Evolutionary conservation across 2,329 filamentous ascomycete species (phyloP).

Genomic region (Diplodia seriata): DNA sequence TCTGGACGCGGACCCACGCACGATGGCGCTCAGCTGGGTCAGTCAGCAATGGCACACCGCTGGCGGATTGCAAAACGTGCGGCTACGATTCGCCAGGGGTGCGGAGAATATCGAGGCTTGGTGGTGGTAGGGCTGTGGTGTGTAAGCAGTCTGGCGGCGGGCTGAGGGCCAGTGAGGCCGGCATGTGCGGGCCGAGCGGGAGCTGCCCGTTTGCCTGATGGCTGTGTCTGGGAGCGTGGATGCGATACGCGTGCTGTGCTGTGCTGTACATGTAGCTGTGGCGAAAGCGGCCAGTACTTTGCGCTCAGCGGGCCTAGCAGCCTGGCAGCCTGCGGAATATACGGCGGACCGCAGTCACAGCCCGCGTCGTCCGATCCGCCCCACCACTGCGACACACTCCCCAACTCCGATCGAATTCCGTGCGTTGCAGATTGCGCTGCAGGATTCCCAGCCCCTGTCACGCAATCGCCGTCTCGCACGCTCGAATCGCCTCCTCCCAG

Average conservation of each 20-base stretch:
- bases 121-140: slow-evolving; percentile 10
- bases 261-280: not conserved
- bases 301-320: not conserved
- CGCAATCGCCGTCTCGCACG: not conserved
- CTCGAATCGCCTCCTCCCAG: not conserved
- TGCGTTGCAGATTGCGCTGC: too few relatives aligned
- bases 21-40: slow-evolving; percentile 20
- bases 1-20: not conserved
- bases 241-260: too few relatives aligned
- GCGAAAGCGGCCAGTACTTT: slow-evolving; percentile 13
- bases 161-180: not conserved
- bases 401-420: slow-evolving; percentile 27
- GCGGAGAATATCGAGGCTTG: not conserved
- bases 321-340: not conserved
- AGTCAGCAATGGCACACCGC: slow-evolving; percentile 30
- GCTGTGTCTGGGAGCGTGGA: not conserved
- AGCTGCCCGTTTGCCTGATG: not conserved
- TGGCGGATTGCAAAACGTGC: not conserved
- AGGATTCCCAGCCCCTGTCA: not conserved
- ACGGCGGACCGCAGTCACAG: slow-evolving; percentile 7
- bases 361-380: not conserved
- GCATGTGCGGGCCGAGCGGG: not conserved
- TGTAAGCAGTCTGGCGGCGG: slow-evolving; percentile 6
- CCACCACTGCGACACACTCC: not conserved
- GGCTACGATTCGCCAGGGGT: not conserved